These are phyloP conservation scores for Pichia californica DNA, from an alignment of 805 yeast genomes.

Conservation along the genomic window DNA sequence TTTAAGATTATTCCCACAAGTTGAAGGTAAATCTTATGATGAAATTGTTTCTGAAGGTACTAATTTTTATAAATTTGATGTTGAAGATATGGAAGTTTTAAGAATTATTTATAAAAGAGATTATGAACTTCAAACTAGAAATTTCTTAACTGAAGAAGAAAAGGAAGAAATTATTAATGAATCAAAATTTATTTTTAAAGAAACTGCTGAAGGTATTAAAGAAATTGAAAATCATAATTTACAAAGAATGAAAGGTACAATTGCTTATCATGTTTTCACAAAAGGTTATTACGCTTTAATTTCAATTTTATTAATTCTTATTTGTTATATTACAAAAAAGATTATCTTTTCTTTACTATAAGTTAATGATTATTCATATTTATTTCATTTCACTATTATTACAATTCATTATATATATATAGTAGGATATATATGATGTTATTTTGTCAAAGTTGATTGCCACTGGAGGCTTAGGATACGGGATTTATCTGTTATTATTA, in stretches of 20 bases:
- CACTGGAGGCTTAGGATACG: no score
- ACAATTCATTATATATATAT: no score
- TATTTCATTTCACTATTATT: neutral
- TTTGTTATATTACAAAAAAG: conserved; percentile 24
- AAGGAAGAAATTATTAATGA: conserved; percentile 66
- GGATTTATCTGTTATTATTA: no score
- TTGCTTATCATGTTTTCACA: conserved; percentile 48
- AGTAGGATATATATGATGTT: no score
- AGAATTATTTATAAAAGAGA: conserved; percentile 65
- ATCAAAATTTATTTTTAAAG: conserved; percentile 55
- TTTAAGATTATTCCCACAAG: conserved; percentile 68
- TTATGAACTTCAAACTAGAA: conserved; percentile 71
- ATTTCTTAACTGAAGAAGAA: conserved; percentile 60
- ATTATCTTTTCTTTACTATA: neutral
- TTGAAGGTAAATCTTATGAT: conserved; percentile 56
- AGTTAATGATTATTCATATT: neutral
- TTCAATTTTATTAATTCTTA: conserved; percentile 28
- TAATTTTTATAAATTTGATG: conserved; percentile 63
- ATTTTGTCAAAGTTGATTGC: no score
- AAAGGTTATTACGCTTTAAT: conserved; percentile 44
- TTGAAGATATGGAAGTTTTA: conserved; percentile 56
- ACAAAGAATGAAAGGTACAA: conserved; percentile 45
- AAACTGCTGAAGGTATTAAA: conserved; percentile 51
- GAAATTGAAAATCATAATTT: conserved; percentile 67
- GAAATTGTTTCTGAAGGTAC: conserved; percentile 60